Percentiles rank a stretch among this genome's conserved stretches.
phyloP scores from a whole-genome alignment of 495 filamentous ascomycete species.

The Xylaria flabelliformis region DNA sequence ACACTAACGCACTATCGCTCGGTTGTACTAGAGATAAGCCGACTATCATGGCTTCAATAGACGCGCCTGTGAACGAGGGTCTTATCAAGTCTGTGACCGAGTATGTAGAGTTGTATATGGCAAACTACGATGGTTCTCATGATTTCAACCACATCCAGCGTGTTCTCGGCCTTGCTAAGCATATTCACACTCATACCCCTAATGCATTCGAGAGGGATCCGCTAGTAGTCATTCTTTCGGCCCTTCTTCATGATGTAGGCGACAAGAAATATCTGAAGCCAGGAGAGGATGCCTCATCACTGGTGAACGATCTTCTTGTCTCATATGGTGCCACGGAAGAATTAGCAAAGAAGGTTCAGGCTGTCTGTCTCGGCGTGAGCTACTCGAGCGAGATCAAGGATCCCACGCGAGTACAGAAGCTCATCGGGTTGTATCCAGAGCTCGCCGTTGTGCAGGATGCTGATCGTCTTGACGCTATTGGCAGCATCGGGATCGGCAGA shows the following conservation, averaged over 20 bases:
- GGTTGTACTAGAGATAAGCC: conserved; percentile 3
- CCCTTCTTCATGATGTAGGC: conserved; percentile 85
- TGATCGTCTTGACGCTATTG: conserved; percentile 87
- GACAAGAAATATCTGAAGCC: conserved; percentile 78
- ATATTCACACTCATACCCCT: conserved; percentile 57
- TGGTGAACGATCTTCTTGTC: conserved; percentile 65
- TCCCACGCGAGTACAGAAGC: conserved; percentile 53
- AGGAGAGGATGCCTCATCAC: conserved; percentile 56
- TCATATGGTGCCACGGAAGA: conserved; percentile 56
- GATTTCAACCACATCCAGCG: conserved; percentile 83
- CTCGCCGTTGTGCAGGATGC: conserved; percentile 89
- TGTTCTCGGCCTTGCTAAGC: conserved; percentile 73
- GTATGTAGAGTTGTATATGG: conserved; percentile 77
- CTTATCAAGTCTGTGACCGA: conserved; percentile 58
- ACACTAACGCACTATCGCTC: conserved; percentile 28
- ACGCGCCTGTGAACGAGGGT: conserved; percentile 41
- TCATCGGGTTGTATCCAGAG: conserved; percentile 70
- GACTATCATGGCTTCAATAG: conserved; percentile 36
- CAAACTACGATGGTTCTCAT: conserved; percentile 82
- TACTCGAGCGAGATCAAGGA: conserved; percentile 76
- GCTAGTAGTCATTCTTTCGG: conserved; percentile 69
- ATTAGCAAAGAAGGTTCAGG: conserved; percentile 69
- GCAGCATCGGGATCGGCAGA: conserved; percentile 80
- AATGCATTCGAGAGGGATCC: conserved; percentile 51
- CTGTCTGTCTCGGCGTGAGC: conserved; percentile 73